These are phyloP conservation scores for Mikania micrantha DNA, from an alignment of 129 eudicot species.

Conservation along the genomic window DNA sequence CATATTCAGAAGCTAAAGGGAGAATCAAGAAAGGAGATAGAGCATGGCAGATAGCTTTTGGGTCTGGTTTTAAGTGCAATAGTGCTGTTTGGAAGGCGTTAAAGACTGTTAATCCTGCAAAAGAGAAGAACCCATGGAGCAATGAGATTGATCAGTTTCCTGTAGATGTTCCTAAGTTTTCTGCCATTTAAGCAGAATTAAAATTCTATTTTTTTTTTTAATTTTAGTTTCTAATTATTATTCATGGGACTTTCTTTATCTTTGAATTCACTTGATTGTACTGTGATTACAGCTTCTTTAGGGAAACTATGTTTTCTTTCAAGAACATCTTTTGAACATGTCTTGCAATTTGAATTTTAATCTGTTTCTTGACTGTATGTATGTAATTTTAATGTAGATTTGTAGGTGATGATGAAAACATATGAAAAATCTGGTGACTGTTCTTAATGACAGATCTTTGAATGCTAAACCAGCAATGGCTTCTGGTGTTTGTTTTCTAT, in stretches of 20 bases:
- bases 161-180: slow-evolving; percentile 74
- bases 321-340: neutral
- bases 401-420: neutral
- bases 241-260: slow-evolving; percentile 11
- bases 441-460: neutral
- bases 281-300: slow-evolving; percentile 11
- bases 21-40: slow-evolving; percentile 75
- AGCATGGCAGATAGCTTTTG: slow-evolving; percentile 90
- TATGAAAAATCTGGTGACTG: neutral
- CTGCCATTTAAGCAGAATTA: slow-evolving; percentile 32
- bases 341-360: slow-evolving; percentile 1
- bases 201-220: neutral
- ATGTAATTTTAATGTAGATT: neutral
- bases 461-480: neutral
- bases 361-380: neutral
- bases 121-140: slow-evolving; percentile 82
- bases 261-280: slow-evolving; percentile 16
- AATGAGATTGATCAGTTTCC: slow-evolving; percentile 68
- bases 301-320: slow-evolving; percentile 24
- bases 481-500: neutral
- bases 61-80: slow-evolving; percentile 86
- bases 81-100: slow-evolving; percentile 96
- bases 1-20: slow-evolving; percentile 84
- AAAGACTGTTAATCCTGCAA: slow-evolving; percentile 63
- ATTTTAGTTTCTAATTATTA: neutral